Evolutionary conservation across 208 protist species (phyloP), one percentile per base, ranked within the genome.

Genomic region (Trypanosoma lewisi): DNA sequence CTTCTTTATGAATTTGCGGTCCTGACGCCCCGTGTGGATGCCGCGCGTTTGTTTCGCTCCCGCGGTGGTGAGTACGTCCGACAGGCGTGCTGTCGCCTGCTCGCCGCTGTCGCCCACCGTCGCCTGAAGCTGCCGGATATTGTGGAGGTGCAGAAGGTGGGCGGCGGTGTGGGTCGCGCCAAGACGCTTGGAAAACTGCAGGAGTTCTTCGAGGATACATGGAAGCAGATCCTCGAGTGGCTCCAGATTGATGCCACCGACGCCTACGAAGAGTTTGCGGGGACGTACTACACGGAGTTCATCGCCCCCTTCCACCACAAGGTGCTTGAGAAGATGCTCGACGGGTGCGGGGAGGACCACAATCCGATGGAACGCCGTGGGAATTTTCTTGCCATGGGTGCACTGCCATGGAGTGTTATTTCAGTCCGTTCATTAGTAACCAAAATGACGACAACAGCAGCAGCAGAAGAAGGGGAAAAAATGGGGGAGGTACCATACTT

Each of bases 1-100:
- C 52, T 81, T 41, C 34, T 51, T 19, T 37, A 36, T 53, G n/a
- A 44, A 16, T 51, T 97, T 34, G 73, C 61, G 11, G 37, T 63
- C 9, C 59, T 98, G 23, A 69, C 95, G 36, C 78, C 82, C 19
- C 75, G 80, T 11, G 63, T 98, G 17, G 96, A 98, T 65, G 78
- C 84, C 30, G 83, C 84, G 31, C 89, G 91, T n/a, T 73, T 98
- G 50, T 99, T 97, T 71, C 83, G 94, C 65, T 91, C 93, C 2
- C 89, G 95, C 41, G 97, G 97, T 41, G 97, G 96, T n/a, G 89
- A 95, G 64, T 84, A 93, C 42, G 83, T 98, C 30, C 87, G 97
- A 41, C 77, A 91, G 25, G 96, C 94, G 16, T 89, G 91, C 58
- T 98, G 94, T 65, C 60, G 66, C 19, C 66, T 98, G 45, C 77